Evolutionary conservation across 176 grass and related monocot species (phyloP), one percentile per base, ranked within the genome.

Genomic region (Melocanna baccifera): DNA sequence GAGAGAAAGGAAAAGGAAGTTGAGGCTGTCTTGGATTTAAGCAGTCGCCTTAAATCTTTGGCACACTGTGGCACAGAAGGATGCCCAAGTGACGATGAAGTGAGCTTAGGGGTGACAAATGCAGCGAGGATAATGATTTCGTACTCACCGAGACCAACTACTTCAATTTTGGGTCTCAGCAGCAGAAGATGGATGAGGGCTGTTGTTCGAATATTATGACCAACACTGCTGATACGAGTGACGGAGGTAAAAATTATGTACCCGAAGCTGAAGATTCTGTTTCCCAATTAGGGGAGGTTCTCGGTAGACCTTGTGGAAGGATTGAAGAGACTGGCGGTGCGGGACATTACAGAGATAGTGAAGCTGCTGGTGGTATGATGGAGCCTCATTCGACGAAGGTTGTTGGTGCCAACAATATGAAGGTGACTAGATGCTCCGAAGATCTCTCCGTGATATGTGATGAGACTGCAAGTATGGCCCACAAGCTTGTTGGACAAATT

Each of bases 401-500:
- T 42, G 32, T 15, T 53, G 73, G 56, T 84, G 75, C 9, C 20
- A 64, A 64, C 48, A 57, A 66, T 52, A 66, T 79, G 46, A 84
- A 73, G 14, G 26, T 11, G 10, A 18, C 36, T 20, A 81, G 81
- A 37, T 65, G 28, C 22, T 81, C 46, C 74, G 81, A 66, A 10
- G 73, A 75, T 68, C 34, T 90, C 41, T 75, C 69, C 23, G 75
- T 64, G 61, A 82, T 91, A 11, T 91, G 63, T 78, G 87, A 93
- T 84, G 82, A 86, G 79, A 91, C 89, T 65, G 83, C 87, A 69
- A 62, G 77, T 67, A 30, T 88, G 61, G 85, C 91, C 41, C 79
- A 90, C 53, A 81, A 81, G 34, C 63, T 91, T 67, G 86, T 91
- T 71, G 87, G 89, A 26, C 55, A 78, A 57, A 51, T 97, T 50